A percentile compares a stretch with the other conserved stretches of the same genome.
phyloP scores from a whole-genome alignment of 176 grass and related monocot genomes.

The Phragmites australis region DNA sequence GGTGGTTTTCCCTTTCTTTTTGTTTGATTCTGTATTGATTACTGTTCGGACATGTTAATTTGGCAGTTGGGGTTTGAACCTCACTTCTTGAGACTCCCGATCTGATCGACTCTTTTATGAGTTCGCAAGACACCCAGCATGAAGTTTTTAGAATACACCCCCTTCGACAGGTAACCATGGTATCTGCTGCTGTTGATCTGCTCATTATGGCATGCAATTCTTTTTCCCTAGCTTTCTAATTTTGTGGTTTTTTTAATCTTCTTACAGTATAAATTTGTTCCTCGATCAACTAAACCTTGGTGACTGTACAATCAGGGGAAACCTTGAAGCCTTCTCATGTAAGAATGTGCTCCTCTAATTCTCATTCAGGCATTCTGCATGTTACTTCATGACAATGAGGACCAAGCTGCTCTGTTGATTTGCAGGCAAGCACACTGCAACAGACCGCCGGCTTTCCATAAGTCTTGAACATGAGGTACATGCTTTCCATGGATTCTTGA shows the following conservation, averaged over 20 bases:
- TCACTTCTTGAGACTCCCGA: not conserved
- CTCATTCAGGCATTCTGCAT: not conserved
- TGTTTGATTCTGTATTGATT: not conserved
- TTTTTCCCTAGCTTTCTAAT: not conserved
- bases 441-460: conserved; percentile 83
- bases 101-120: conserved; percentile 32
- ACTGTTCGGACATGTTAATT: not conserved
- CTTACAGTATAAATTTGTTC: conserved; percentile 70
- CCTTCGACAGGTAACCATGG: conserved; percentile 66
- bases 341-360: not conserved
- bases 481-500: not conserved
- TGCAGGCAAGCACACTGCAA: conserved; percentile 85
- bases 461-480: conserved; percentile 88
- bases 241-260: not conserved
- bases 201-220: conserved; percentile 3
- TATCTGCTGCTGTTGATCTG: not conserved
- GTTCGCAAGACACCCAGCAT: conserved; percentile 44
- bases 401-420: not conserved
- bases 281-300: conserved; percentile 66
- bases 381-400: conserved; percentile 10
- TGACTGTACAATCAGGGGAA: conserved; percentile 71
- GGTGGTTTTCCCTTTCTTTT: not conserved
- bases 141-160: conserved; percentile 99
- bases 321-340: conserved; percentile 79
- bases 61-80: conserved; percentile 32